Evolutionary conservation across 139 green algal species (phyloP).

Genomic region (Zygnema cylindricum): DNA sequence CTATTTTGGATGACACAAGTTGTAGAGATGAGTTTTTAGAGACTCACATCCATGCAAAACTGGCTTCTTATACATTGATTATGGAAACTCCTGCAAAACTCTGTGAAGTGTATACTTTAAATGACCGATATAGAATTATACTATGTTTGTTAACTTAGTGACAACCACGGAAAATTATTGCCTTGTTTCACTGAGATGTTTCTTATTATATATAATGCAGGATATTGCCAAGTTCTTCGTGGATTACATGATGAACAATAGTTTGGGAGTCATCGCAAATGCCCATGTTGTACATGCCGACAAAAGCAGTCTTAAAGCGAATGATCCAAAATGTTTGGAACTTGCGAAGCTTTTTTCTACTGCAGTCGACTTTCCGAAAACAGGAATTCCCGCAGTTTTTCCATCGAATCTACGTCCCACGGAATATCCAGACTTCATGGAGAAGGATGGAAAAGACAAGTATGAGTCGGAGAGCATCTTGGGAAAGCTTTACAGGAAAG

Average conservation of each 20-base stretch:
- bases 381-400: conserved; percentile 36
- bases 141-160: too few species aligned
- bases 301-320: not conserved
- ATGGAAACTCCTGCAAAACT: too few species aligned
- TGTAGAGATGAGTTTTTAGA: too few species aligned
- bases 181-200: too few species aligned
- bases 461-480: conserved; percentile 38
- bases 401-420: not conserved
- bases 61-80: too few species aligned
- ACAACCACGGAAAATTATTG: too few species aligned
- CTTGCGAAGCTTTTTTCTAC: conserved; percentile 28
- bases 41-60: too few species aligned
- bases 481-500: conserved; percentile 36
- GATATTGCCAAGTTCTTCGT: conserved; percentile 6
- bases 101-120: too few species aligned
- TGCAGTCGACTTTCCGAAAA: conserved; percentile 58
- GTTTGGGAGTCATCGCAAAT: conserved; percentile 48
- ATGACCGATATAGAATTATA: too few species aligned
- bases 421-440: conserved; percentile 62
- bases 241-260: conserved; percentile 40
- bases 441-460: conserved; percentile 42
- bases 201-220: too few species aligned
- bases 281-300: conserved; percentile 49
- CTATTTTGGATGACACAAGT: too few species aligned
- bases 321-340: conserved; percentile 14